Evolutionary conservation across 1,284 basidiomycete genomes (phyloP).

Genomic region (Ceratobasidium sp.): DNA sequence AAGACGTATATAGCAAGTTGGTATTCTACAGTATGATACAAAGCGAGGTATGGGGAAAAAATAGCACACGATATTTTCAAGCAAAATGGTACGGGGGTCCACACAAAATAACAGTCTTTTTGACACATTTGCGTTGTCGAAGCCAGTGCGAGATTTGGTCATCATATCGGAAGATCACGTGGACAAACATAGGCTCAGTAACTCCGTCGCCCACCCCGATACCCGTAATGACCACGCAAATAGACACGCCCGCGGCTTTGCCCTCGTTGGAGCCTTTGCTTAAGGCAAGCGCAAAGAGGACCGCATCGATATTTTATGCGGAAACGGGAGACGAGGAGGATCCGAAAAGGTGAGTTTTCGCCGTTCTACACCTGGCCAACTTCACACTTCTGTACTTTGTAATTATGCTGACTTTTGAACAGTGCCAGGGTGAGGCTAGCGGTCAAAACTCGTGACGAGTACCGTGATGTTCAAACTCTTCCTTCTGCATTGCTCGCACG

Average conservation of each 20-base stretch:
- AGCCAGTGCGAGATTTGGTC: neutral
- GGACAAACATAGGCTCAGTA: neutral
- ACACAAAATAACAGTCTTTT: neutral
- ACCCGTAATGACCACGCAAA: slow-evolving; percentile 20
- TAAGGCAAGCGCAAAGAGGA: slow-evolving; percentile 67
- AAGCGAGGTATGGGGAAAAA: too few species aligned
- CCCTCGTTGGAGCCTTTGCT: slow-evolving; percentile 69
- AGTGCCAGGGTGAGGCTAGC: slow-evolving; percentile 71
- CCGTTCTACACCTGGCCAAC: neutral
- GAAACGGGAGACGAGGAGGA: slow-evolving; percentile 69
- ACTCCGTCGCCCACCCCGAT: neutral
- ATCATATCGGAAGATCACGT: too few species aligned
- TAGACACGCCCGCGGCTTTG: slow-evolving; percentile 24
- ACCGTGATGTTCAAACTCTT: slow-evolving; percentile 83
- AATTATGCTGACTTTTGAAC: neutral
- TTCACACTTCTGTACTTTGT: slow-evolving; percentile 15
- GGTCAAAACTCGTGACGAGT: slow-evolving; percentile 85
- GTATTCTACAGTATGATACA: too few species aligned
- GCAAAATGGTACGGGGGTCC: too few species aligned
- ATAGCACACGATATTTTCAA: too few species aligned
- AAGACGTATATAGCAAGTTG: too few species aligned
- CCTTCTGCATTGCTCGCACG: slow-evolving; percentile 83
- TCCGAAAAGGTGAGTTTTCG: slow-evolving; percentile 63
- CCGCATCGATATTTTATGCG: slow-evolving; percentile 69
- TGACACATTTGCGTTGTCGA: neutral